Base-by-base conservation (phyloP, 163 green algal species). In the Volvox carteri region DNA sequence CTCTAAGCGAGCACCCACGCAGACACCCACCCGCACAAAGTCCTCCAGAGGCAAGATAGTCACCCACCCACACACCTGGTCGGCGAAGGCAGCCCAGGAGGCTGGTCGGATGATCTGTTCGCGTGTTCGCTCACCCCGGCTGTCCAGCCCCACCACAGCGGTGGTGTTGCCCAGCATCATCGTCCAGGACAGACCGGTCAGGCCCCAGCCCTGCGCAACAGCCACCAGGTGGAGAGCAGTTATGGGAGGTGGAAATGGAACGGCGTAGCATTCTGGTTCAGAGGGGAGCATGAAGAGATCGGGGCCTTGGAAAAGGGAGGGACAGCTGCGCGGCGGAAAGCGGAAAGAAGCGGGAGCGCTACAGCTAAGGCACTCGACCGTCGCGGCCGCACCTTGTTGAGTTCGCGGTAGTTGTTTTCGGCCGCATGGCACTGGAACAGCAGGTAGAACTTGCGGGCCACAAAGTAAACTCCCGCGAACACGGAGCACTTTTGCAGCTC, bases 381-480 rank as follows among this genome's bases (percentile, higher is more conserved):
- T n/a, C n/a, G n/a, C n/a, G n/a, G n/a, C n/a, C 18, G 33, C 73
- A 90, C 90, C 72, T 75, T 62, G 50, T 92, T 93, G 46, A 92
- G 65, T 28, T 80, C 46, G 7, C 65, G 46, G 48, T 85, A 68
- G 56, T 76, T 84, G 72, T 92, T 85, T 35, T 86, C 52, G 1
- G 93, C 94, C 48, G 94, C 94, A 87, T 98, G 96, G 35, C 96
- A 94, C 93, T 98, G 96, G 91, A 97, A 98, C 16, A 97, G 86
- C 39, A 97, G 89, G 88, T 95, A 97, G 85, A 97, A 95, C 58
- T 92, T 94, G 52, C 90, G 75, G 6, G 95, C 95, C n/a, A 94
- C 87, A 30, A 78, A 87, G 87, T 92, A 97, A 3, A 97, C 62
- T 28, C 91, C 92, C 54, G 94, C 74, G 90, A 98, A 97, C 14